Evolutionary conservation across 331 rosid genomes (phyloP).

Genomic region (Rosa hybrid): DNA sequence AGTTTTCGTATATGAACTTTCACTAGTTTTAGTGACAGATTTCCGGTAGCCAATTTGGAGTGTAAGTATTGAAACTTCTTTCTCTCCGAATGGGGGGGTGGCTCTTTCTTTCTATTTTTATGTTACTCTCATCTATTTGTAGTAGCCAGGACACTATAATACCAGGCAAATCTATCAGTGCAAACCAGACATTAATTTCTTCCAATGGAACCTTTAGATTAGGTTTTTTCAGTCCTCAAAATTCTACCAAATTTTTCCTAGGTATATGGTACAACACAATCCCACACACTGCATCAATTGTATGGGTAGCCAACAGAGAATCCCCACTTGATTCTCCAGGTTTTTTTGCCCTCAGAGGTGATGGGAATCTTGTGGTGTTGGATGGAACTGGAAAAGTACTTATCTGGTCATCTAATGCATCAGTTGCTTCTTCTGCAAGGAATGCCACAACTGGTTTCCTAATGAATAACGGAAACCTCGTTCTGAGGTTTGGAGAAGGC

Average conservation of each 20-base stretch:
- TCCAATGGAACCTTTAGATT: constrained; percentile 33
- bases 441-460: background rate
- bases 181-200: constrained; percentile 44
- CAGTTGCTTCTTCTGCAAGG: background rate
- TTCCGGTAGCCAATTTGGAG: too few relatives aligned
- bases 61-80: background rate
- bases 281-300: background rate
- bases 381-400: background rate
- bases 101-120: background rate
- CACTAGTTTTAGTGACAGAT: too few relatives aligned
- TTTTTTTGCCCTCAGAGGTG: background rate
- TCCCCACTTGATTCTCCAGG: too few relatives aligned
- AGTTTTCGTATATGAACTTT: too few relatives aligned
- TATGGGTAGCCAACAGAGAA: background rate
- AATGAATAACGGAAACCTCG: constrained; percentile 16
- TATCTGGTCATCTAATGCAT: background rate
- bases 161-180: constrained; percentile 9
- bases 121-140: background rate
- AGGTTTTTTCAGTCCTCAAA: constrained; percentile 63
- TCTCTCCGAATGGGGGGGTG: background rate
- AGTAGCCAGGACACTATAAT: background rate
- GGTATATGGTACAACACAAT: constrained; percentile 3
- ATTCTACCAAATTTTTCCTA: constrained; percentile 48
- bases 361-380: background rate
- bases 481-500: background rate